Evolutionary conservation across 148 eudicot species (phyloP).

Genomic region (Suaeda aralocaspica): DNA sequence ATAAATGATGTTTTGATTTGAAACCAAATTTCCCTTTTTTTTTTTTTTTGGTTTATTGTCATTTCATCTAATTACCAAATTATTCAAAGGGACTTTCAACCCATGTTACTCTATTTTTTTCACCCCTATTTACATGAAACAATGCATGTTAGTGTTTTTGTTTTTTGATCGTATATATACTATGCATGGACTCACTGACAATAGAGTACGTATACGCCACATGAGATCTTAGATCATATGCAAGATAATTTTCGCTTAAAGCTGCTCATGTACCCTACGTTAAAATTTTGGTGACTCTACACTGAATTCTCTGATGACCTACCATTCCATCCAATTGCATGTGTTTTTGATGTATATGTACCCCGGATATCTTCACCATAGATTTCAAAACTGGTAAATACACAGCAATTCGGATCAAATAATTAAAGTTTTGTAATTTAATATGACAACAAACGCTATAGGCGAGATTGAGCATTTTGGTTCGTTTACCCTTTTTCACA

Average conservation of each 20-base stretch:
- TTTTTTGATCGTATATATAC: background rate
- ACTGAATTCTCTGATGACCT: no score
- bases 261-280: constrained; percentile 13
- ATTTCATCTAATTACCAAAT: background rate
- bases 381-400: no score
- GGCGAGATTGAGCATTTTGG: no score
- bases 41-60: background rate
- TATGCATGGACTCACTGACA: constrained; percentile 12
- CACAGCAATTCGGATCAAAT: no score
- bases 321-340: background rate
- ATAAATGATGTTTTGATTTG: constrained; percentile 15
- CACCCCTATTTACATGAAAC: background rate
- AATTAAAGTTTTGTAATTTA: no score
- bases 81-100: background rate
- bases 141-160: background rate
- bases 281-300: constrained; percentile 8
- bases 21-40: constrained; percentile 2
- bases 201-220: constrained; percentile 1
- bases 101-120: background rate
- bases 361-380: no score
- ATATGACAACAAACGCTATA: no score
- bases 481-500: no score
- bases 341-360: no score
- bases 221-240: background rate
- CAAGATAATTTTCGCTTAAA: constrained; percentile 5